Percentiles rank a stretch among this genome's conserved stretches.
Evolutionary conservation across 2,329 filamentous ascomycete species (phyloP).

Genomic region (Teratosphaeria destructans): DNA sequence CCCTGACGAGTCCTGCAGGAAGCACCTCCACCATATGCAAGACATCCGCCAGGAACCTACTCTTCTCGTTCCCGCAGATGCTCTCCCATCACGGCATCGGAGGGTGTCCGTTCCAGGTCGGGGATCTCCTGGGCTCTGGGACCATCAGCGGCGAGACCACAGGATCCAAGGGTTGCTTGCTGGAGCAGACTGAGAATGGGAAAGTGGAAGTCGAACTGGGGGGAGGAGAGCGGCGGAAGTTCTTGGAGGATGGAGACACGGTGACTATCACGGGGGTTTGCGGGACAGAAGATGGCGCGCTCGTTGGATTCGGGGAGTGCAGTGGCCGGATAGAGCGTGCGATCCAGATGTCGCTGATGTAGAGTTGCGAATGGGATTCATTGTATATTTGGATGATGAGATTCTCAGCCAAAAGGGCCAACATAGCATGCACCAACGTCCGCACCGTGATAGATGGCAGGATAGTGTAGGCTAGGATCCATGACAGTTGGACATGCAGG

Average conservation of each 20-base stretch:
- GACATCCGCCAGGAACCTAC: conserved; percentile 54
- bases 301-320: conserved; percentile 70
- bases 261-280: conserved; percentile 56
- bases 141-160: conserved; percentile 59
- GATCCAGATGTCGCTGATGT: background rate
- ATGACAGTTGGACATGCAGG: too few relatives aligned
- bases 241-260: conserved; percentile 65
- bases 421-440: too few relatives aligned
- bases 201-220: conserved; percentile 52
- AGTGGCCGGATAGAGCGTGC: conserved; percentile 49
- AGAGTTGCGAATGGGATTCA: too few relatives aligned
- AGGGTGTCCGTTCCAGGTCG: conserved; percentile 62
- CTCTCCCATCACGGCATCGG: conserved; percentile 67
- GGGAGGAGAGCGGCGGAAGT: conserved; percentile 57
- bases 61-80: conserved; percentile 82
- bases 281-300: conserved; percentile 49
- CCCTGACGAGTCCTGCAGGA: conserved; percentile 42
- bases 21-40: conserved; percentile 41
- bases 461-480: too few relatives aligned
- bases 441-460: too few relatives aligned
- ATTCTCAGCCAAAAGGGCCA: background rate
- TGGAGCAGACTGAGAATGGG: conserved; percentile 63
- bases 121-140: conserved; percentile 67
- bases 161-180: conserved; percentile 54
- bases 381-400: background rate